Evolutionary conservation across 768 basidiomycete species (phyloP), one percentile per base, ranked within the genome.

Genomic region (Russula vinacea): DNA sequence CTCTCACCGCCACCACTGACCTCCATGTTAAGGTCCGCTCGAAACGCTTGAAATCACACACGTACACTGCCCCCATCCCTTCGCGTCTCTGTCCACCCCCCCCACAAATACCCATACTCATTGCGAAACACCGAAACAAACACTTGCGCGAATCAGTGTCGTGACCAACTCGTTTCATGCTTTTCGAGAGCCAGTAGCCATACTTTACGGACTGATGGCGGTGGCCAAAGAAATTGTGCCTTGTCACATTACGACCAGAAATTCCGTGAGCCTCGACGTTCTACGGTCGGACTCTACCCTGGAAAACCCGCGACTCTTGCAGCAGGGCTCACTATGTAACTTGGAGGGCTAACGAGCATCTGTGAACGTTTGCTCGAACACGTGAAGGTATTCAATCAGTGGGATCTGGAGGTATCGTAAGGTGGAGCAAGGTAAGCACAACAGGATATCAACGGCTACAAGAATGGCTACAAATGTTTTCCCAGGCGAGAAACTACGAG

Each of bases 81-180:
- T n/a, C n/a, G n/a, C n/a, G n/a, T n/a, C n/a, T n/a, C n/a, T n/a
- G n/a, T n/a, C n/a, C n/a, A n/a, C n/a, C n/a, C n/a, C n/a, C n/a
- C n/a, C n/a, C n/a, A n/a, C n/a, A n/a, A n/a, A 8, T 71, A 74
- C 14, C 88, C 88, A 50, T 79, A 79, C 6, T 60, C 60, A 72
- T 84, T 84, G 32, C 80, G 79, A 74, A 85, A n/a, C n/a, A n/a
- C 29, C 80, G 79, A 74, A 29, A 29, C 2, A 29, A 29, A 2
- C 29, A 29, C 29, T 29, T 29, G 29, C 29, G 29, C 29, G 29
- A 29, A 76, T 91, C 90, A 5, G 85, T 76, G 74, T 92, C 90
- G 70, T 91, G 91, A 14, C 89, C 90, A 60, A 88, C 82, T 40
- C 90, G 84, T 5, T 5, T 29, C 29, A 29, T 29, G 5, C n/a